Evolutionary conservation across 768 basidiomycete genomes (phyloP), one percentile per base, ranked within the genome.

Genomic region (Hericium alpestre): DNA sequence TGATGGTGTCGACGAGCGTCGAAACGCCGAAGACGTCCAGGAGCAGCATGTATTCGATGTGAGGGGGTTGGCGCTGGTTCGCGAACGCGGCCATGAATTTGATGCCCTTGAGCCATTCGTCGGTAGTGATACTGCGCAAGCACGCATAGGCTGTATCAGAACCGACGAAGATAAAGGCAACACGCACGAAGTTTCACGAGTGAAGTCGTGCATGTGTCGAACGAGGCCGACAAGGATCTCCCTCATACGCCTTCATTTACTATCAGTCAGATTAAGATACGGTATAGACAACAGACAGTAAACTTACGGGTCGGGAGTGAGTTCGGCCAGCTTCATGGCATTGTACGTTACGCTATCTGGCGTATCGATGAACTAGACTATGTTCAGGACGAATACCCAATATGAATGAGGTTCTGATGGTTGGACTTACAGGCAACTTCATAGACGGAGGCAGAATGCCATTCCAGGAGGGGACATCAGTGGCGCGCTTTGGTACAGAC

Each of bases 61-160:
- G 32, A 32, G 32, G 32, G 6, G 32, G 32, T 75, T 71, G 71
- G n/a, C 65, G 67, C 53, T 87, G 67, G 38, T 82, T 78, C 0
- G 84, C 82, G 68, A 83, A 90, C 58, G 71, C 88, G 0, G 90
- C 93, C 58, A 93, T 71, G 70, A 93, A 93, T 57, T 86, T 67
- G 63, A 93, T 84, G 1, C 87, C 75, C 16, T 76, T 68, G 85
- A 84, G 84, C 91, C 91, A 93, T 74, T 93, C 91, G 3, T 91
- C 86, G 1, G 82, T 86, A 13, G 90, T 89, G 53, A 93, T 69
- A 57, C 78, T 80, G 32, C 32, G 32, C 25, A 25, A 25, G 25
- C 25, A 41, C 10, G 13, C 6, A 25, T 5, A 32, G 8, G 2
- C 32, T 6, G 6, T 32, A 32, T 32, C 32, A 10, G 32, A 10